phyloP scores from a whole-genome alignment of 1,284 basidiomycete genomes.

The Tilletia indica region DNA sequence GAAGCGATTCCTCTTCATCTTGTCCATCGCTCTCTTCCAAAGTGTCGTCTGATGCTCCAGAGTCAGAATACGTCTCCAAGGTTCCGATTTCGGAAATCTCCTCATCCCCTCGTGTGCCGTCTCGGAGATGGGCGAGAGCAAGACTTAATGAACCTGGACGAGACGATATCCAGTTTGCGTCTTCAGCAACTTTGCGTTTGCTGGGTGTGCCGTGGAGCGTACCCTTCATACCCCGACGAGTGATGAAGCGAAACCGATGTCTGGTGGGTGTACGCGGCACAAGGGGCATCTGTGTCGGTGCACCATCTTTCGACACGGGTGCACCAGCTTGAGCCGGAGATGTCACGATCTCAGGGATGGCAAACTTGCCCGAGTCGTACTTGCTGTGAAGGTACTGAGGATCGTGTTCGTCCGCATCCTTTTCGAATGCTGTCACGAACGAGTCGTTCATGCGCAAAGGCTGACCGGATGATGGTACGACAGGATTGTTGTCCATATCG shows the following conservation, averaged over 20 bases:
- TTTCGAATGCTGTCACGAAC: no score
- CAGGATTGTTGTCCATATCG: neutral
- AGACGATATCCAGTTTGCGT: no score
- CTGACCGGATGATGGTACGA: neutral
- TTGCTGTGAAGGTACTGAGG: constrained; percentile 22
- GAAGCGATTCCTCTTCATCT: neutral
- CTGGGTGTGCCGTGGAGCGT: neutral
- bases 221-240: neutral
- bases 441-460: no score
- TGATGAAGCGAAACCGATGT: constrained; percentile 1
- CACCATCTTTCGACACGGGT: neutral
- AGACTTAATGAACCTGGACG: no score
- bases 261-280: neutral
- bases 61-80: constrained; percentile 9
- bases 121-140: constrained; percentile 3
- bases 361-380: constrained; percentile 29
- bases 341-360: constrained; percentile 18
- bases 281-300: no score
- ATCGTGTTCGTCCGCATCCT: neutral
- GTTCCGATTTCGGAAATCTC: constrained; percentile 20
- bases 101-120: constrained; percentile 15
- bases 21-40: neutral
- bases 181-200: neutral
- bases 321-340: neutral
- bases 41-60: neutral